Evolutionary conservation across 352 stramenopile genomes (phyloP).

Genomic region (Globisporangium nunn): DNA sequence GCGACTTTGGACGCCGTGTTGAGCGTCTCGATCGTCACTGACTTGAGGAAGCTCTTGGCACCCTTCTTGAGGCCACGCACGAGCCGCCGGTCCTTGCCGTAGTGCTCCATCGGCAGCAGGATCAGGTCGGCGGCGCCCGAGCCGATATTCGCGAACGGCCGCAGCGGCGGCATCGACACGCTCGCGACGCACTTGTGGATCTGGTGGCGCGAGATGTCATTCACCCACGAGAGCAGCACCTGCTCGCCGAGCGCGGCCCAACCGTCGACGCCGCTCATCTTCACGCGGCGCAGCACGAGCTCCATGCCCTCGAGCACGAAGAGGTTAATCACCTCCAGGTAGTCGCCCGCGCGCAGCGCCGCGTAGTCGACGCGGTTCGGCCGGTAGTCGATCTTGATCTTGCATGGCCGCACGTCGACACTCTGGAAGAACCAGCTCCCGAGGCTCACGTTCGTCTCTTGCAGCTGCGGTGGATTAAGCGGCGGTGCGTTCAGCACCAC

Average conservation of each 20-base stretch:
- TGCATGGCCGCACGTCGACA: conserved; percentile 81
- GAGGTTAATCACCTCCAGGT: conserved; percentile 86
- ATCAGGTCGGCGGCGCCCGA: conserved; percentile 81
- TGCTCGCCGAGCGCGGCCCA: conserved; percentile 67
- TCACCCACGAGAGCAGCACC: conserved; percentile 80
- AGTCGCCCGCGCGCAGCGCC: conserved; percentile 73
- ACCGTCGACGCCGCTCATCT: conserved; percentile 75
- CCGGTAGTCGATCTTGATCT: conserved; percentile 89
- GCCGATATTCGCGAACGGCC: conserved; percentile 83
- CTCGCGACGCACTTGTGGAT: conserved; percentile 87
- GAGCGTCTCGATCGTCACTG: conserved; percentile 82
- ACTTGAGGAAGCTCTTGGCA: conserved; percentile 84
- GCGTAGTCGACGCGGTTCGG: conserved; percentile 85
- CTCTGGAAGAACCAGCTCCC: conserved; percentile 83
- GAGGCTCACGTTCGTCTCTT: conserved; percentile 40
- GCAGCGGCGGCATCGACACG: conserved; percentile 80
- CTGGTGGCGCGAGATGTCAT: conserved; percentile 83
- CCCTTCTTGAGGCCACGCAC: conserved; percentile 84
- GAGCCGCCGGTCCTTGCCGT: conserved; percentile 69
- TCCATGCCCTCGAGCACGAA: conserved; percentile 88
- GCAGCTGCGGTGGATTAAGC: conserved; percentile 9
- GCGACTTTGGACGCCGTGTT: conserved; percentile 82
- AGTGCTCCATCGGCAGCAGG: conserved; percentile 81
- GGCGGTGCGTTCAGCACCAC: conserved; percentile 17
- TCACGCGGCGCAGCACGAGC: conserved; percentile 75